Base-by-base conservation (phyloP, 2,329 filamentous ascomycete genomes). In the Clarireedia hainanense region DNA sequence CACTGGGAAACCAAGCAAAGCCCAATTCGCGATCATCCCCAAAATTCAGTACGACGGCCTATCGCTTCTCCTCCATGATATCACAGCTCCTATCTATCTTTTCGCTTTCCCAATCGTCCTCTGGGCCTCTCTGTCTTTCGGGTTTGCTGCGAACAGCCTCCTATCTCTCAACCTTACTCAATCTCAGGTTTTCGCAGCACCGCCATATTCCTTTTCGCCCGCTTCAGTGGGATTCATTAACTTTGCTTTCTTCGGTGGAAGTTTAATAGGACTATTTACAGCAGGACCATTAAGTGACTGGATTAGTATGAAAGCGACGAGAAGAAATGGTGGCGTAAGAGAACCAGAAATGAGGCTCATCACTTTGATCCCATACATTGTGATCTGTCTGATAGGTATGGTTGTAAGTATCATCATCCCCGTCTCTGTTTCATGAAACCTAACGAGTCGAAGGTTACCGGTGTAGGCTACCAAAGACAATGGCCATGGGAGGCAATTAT, bases 101-200 rank as follows among this genome's bases (percentile, higher is more conserved):
- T 79, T 82, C 65, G 63, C 74, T 0, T 85, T 80, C 65, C 81
- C 81, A 0, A 84, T 85, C 56, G 76, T 85, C 45, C 76, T 84
- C 58, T 80, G 81, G 57, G 75, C 80, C 2, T 74, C 79, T 9
- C 83, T 85, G 59, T 75, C 82, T 23, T 78, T 83, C 7, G 79
- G 76, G 36, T 85, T 79, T 76, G 74, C 74, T 15, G 79, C 78
- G 54, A 77, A 74, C 49, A 75, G 70, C 26, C 80, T 83, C 66
- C 70, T 85, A 0, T 60, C 64, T 10, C 57, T 84, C 61, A 85
- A 85, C 67, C 70, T 85, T 17, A 83, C 80, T 0, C 54, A 75
- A 56, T 74, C 73, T 7, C 77, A 81, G 65, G 75, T 72, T 12
- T 79, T 83, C 57, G 75, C 76, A 2, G 73, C 72, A 0, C 78